phyloP scores from a whole-genome alignment of 1,284 basidiomycete species.

The Pseudozyma hubeiensis region DNA sequence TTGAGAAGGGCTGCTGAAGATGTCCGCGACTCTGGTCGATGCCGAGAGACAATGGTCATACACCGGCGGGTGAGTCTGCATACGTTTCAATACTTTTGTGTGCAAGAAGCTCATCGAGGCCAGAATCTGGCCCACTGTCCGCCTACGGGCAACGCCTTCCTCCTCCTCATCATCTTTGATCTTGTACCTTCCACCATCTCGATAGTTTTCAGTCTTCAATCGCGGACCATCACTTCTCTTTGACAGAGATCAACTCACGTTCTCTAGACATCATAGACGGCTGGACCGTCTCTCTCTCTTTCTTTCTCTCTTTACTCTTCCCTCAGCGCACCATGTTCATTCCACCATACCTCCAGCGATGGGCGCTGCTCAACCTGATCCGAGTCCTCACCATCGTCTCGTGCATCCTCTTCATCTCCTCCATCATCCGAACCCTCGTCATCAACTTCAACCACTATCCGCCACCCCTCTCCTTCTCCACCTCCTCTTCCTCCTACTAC shows the following conservation, averaged over 20 bases:
- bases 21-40: constrained; percentile 11
- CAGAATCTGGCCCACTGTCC: too few relatives aligned
- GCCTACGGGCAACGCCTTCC: too few relatives aligned
- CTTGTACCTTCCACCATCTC: too few relatives aligned
- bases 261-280: too few relatives aligned
- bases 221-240: too few relatives aligned
- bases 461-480: constrained; percentile 2
- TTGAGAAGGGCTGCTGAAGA: neutral
- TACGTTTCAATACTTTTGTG: neutral
- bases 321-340: constrained; percentile 22
- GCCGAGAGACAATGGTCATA: neutral
- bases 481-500: constrained; percentile 18
- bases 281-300: too few relatives aligned
- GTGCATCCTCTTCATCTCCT: constrained; percentile 28
- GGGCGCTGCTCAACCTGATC: constrained; percentile 43
- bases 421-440: constrained; percentile 27
- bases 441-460: constrained; percentile 35
- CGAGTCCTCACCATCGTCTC: constrained; percentile 44
- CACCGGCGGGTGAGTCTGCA: constrained; percentile 5
- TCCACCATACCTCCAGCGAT: constrained; percentile 44
- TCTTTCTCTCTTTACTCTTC: too few relatives aligned
- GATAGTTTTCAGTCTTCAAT: too few relatives aligned
- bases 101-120: neutral
- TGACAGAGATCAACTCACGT: too few relatives aligned
- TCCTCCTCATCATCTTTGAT: too few relatives aligned